Evolutionary conservation across 768 basidiomycete genomes (phyloP), one percentile per base, ranked within the genome.

Genomic region (Collybiopsis confluens): DNA sequence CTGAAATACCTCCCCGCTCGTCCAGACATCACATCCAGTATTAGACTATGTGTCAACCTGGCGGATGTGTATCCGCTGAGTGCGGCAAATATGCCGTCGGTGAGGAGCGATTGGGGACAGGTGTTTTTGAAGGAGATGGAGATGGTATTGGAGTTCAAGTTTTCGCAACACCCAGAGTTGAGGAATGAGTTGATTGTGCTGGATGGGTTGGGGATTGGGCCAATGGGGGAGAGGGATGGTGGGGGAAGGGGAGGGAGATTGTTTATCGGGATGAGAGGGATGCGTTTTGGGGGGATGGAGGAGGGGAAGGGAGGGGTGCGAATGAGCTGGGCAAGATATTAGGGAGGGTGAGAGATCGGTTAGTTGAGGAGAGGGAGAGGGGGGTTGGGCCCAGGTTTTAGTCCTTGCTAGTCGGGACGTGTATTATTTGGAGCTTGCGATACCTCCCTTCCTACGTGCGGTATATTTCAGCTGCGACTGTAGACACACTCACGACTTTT

Each of bases 301-400:
- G 68, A 4, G 52, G 52, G 1, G 57, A 59, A n/a, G n/a, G n/a
- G n/a, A n/a, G n/a, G 10, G 87, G 85, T 8, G 60, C 64, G 35
- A 91, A 91, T 62, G 68, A 84, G 58, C 78, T 90, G 13, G 89
- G 89, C 0, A 76, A 73, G 51, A 72, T 80, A 2, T 73, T 90
- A 57, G 70, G 73, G 60, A 73, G 71, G 9, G 77, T 90, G 42
- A 73, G 87, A 53, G 76, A 78, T 2, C 69, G 70, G 54, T 57
- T 86, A 46, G n/a, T n/a, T n/a, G n/a, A 66, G 67, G 44, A n/a
- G n/a, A n/a, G n/a, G n/a, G n/a, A n/a, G n/a, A n/a, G n/a, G n/a
- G n/a, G n/a, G n/a, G n/a, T n/a, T n/a, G n/a, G n/a, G n/a, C n/a
- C n/a, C n/a, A n/a, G n/a, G n/a, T n/a, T n/a, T n/a, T n/a, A n/a